These are phyloP conservation scores for Citrus maxima DNA, from an alignment of 345 rosid species.

Conservation along the genomic window DNA sequence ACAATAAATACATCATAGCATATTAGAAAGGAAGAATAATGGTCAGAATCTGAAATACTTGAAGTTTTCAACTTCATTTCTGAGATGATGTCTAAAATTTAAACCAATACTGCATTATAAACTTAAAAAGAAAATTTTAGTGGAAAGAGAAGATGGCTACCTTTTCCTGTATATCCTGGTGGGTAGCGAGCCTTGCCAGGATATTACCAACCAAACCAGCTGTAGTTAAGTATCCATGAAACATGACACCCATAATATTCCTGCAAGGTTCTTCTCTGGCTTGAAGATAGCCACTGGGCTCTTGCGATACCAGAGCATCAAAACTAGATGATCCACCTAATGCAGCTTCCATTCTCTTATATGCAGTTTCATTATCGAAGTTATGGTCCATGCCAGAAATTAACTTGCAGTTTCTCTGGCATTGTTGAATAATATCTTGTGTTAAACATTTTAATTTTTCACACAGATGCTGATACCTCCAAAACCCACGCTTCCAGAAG, in stretches of 20 bases:
- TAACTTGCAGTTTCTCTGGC: constrained; percentile 30
- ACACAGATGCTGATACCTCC: constrained; percentile 48
- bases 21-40: neutral
- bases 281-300: constrained; percentile 22
- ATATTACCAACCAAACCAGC: constrained; percentile 46
- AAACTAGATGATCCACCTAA: constrained; percentile 20
- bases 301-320: constrained; percentile 19
- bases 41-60: neutral
- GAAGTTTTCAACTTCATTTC: neutral
- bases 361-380: constrained; percentile 16
- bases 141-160: constrained; percentile 18
- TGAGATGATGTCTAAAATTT: neutral
- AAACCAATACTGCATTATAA: no score
- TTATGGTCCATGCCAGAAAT: constrained; percentile 19
- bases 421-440: constrained; percentile 42
- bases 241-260: constrained; percentile 56
- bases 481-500: constrained; percentile 54
- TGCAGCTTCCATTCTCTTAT: constrained; percentile 18
- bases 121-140: neutral
- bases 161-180: constrained; percentile 53
- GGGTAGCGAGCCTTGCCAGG: constrained; percentile 43
- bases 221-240: constrained; percentile 57
- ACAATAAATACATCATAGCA: neutral
- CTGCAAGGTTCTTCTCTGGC: constrained; percentile 47
- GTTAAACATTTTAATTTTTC: constrained; percentile 49